Evolutionary conservation across 2,329 filamentous ascomycete genomes (phyloP).

Genomic region (Trichoderma sp.): DNA sequence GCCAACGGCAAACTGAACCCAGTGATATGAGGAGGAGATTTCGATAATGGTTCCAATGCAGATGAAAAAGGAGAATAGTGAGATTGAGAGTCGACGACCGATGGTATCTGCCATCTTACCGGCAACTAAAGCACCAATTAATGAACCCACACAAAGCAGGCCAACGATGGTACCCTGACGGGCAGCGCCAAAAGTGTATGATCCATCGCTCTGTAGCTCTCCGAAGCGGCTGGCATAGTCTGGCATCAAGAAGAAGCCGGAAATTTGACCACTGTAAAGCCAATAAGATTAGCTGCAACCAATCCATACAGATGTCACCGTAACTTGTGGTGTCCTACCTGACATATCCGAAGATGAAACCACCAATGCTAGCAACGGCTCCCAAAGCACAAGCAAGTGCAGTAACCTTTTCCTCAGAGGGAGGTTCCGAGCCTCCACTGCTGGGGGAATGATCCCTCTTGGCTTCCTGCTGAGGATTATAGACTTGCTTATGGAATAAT

Average conservation of each 20-base stretch:
- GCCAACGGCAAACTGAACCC: slow-evolving; percentile 13
- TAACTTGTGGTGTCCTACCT: background rate
- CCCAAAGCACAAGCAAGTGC: slow-evolving; percentile 8
- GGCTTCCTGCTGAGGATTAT: background rate
- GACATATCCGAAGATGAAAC: slow-evolving; percentile 15
- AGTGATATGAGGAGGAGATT: slow-evolving; percentile 4
- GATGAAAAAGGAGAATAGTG: slow-evolving; percentile 6
- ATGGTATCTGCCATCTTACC: slow-evolving; percentile 9
- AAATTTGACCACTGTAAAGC: slow-evolving; percentile 12
- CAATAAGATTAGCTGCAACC: background rate
- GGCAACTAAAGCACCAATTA: slow-evolving; percentile 4
- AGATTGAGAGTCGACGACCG: slow-evolving; percentile 14
- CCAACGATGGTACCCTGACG: slow-evolving; percentile 11
- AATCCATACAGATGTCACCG: background rate
- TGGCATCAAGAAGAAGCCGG: slow-evolving; percentile 14
- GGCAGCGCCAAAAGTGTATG: slow-evolving; percentile 10
- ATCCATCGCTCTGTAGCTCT: slow-evolving; percentile 10
- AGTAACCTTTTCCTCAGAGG: background rate
- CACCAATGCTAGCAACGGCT: slow-evolving; percentile 10
- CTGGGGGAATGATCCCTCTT: slow-evolving; percentile 2
- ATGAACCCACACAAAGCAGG: background rate
- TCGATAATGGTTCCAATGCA: slow-evolving; percentile 6
- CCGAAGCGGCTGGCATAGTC: slow-evolving; percentile 13
- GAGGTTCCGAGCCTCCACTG: background rate
- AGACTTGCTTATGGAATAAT: background rate